These are phyloP conservation scores for Bolboschoenus planiculmis DNA, from an alignment of 176 grass and related monocot species.

Conservation along the genomic window DNA sequence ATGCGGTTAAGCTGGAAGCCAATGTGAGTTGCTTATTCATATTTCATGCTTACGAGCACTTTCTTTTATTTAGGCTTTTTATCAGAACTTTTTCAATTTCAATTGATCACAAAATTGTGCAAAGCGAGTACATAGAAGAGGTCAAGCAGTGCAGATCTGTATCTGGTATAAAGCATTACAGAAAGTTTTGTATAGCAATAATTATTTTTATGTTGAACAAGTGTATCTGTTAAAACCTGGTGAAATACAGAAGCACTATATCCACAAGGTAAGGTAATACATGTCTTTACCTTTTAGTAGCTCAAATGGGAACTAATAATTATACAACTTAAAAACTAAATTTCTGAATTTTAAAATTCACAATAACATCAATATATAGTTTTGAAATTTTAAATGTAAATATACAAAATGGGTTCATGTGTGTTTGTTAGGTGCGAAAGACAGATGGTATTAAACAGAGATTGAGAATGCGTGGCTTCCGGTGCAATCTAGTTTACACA, in stretches of 20 bases:
- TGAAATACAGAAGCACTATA: background rate
- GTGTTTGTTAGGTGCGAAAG: conserved; percentile 51
- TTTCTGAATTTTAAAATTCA: background rate
- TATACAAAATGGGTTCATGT: background rate
- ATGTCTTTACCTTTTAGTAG: background rate
- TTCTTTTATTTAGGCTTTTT: background rate
- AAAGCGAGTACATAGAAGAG: background rate
- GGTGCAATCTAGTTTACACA: conserved; percentile 83
- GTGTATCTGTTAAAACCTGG: background rate
- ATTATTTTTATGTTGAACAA: background rate
- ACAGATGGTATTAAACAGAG: conserved; percentile 54
- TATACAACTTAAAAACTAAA: background rate
- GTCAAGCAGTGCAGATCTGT: background rate
- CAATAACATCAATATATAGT: background rate
- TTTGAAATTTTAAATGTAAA: background rate
- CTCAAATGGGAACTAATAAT: background rate
- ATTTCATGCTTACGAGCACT: background rate
- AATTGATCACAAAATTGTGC: background rate
- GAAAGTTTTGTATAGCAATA: background rate
- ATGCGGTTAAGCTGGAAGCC: conserved; percentile 20
- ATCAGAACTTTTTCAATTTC: background rate
- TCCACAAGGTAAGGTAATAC: background rate
- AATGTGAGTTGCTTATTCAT: conserved; percentile 24
- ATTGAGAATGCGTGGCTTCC: conserved; percentile 85
- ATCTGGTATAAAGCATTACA: background rate